Conservation (phyloP, 139 green algal genomes). For the Tetradesmus obliquus region DNA sequence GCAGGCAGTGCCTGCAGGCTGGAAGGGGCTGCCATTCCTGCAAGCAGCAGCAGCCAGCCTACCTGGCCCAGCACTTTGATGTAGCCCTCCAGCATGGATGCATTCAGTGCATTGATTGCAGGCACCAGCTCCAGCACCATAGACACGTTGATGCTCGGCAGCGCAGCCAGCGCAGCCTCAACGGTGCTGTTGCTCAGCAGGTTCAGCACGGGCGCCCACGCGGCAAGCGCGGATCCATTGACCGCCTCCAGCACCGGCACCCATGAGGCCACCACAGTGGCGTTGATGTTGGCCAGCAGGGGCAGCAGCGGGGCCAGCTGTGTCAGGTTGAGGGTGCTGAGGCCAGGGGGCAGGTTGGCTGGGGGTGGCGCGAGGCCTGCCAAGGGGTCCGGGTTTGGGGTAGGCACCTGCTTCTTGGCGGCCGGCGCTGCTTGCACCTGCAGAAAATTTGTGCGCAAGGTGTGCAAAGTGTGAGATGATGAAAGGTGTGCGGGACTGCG, state of each 20-base stretch:
- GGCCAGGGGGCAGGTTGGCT: background rate
- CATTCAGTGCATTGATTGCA: background rate
- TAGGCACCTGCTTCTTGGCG: background rate
- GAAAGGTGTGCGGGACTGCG: background rate
- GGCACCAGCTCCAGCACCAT: slow-evolving; percentile 5
- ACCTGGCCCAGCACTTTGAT: slow-evolving; percentile 9
- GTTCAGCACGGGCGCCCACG: slow-evolving; percentile 1
- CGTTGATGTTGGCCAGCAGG: slow-evolving; percentile 20
- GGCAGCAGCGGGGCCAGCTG: slow-evolving; percentile 31
- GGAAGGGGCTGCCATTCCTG: no score
- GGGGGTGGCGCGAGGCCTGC: background rate
- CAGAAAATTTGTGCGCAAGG: background rate
- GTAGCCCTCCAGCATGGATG: background rate
- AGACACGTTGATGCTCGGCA: slow-evolving; percentile 13
- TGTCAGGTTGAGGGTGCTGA: slow-evolving; percentile 9
- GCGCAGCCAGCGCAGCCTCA: slow-evolving; percentile 5
- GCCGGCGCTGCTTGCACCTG: background rate
- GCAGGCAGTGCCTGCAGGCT: background rate
- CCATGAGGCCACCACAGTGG: slow-evolving; percentile 4
- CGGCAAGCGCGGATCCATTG: background rate
- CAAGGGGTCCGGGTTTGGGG: background rate
- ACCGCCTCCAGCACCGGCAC: slow-evolving; percentile 5
- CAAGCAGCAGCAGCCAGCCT: background rate
- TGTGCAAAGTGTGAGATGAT: background rate
- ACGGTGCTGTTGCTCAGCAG: background rate